These are phyloP conservation scores for Mycena metata DNA, from an alignment of 768 basidiomycete genomes.

Conservation along the genomic window DNA sequence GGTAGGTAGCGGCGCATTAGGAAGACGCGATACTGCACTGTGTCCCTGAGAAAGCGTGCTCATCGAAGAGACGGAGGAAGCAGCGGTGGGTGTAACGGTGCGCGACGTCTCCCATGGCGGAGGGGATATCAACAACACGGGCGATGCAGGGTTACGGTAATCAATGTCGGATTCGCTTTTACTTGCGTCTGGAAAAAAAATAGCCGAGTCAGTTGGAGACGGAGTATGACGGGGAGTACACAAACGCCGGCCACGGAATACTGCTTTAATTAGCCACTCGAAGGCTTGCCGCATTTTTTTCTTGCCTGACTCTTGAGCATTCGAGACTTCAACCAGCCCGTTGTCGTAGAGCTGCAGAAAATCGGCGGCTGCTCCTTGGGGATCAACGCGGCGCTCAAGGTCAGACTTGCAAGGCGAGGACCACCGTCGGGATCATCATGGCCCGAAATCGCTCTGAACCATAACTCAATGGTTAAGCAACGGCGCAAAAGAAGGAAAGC, in stretches of 20 bases:
- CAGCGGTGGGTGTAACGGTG: conserved; percentile 66
- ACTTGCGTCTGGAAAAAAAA: conserved; percentile 45
- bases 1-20: conserved; percentile 47
- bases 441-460: conserved; percentile 68
- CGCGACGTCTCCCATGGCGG: conserved; percentile 70
- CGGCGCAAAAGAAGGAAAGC: conserved; percentile 47
- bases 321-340: conserved; percentile 83
- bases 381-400: conserved; percentile 69
- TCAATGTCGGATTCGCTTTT: conserved; percentile 52
- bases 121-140: conserved; percentile 64
- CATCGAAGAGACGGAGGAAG: conserved; percentile 54
- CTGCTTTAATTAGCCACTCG: conserved; percentile 78
- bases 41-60: conserved; percentile 47
- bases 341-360: conserved; percentile 75
- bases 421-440: conserved; percentile 74
- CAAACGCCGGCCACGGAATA: conserved; percentile 66
- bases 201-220: conserved; percentile 14
- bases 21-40: conserved; percentile 43
- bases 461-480: conserved; percentile 19
- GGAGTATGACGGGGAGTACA: conserved; percentile 24
- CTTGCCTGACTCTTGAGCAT: conserved; percentile 67
- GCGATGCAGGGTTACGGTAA: conserved; percentile 81
- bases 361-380: conserved; percentile 59
- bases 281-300: conserved; percentile 82
- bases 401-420: conserved; percentile 93